These are phyloP conservation scores for Vitis labrusca DNA, from an alignment of 164 flowering plant genomes.

Conservation along the genomic window DNA sequence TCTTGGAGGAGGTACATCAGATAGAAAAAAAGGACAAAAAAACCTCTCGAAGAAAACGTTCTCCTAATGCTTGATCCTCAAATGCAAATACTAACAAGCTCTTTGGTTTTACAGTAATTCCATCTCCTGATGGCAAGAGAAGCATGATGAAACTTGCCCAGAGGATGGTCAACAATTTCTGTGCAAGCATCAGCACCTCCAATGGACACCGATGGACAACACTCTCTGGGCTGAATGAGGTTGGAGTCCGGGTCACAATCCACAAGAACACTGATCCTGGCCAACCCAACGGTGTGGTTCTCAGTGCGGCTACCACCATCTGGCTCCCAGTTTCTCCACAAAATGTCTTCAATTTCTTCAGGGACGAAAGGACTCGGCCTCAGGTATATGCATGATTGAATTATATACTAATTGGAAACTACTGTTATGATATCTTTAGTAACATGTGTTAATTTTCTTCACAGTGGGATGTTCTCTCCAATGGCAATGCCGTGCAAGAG, in stretches of 20 bases:
- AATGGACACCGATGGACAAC: slow-evolving; percentile 48
- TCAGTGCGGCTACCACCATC: slow-evolving; percentile 63
- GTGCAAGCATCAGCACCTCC: slow-evolving; percentile 49
- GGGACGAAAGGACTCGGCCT: slow-evolving; percentile 52
- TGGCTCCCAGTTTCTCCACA: slow-evolving; percentile 56
- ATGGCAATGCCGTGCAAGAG: slow-evolving; percentile 56
- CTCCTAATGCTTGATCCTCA: not conserved
- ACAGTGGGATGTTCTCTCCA: slow-evolving; percentile 73
- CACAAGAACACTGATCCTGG: slow-evolving; percentile 56
- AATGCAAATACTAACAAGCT: not conserved
- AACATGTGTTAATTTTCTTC: not conserved
- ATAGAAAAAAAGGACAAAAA: too few species aligned
- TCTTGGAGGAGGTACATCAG: slow-evolving; percentile 47
- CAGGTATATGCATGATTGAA: slow-evolving; percentile 34
- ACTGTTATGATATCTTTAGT: not conserved
- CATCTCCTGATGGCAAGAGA: slow-evolving; percentile 51
- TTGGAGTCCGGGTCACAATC: slow-evolving; percentile 49
- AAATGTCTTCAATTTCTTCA: slow-evolving; percentile 52
- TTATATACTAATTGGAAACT: not conserved
- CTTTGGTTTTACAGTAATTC: slow-evolving; percentile 34
- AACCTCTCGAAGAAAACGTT: too few species aligned
- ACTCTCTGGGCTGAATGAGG: slow-evolving; percentile 39
- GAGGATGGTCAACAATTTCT: slow-evolving; percentile 57
- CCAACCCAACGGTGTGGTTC: slow-evolving; percentile 54
- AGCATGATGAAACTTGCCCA: slow-evolving; percentile 69